Base-by-base conservation (phyloP, 768 basidiomycete genomes). In the Daedalea quercina region DNA sequence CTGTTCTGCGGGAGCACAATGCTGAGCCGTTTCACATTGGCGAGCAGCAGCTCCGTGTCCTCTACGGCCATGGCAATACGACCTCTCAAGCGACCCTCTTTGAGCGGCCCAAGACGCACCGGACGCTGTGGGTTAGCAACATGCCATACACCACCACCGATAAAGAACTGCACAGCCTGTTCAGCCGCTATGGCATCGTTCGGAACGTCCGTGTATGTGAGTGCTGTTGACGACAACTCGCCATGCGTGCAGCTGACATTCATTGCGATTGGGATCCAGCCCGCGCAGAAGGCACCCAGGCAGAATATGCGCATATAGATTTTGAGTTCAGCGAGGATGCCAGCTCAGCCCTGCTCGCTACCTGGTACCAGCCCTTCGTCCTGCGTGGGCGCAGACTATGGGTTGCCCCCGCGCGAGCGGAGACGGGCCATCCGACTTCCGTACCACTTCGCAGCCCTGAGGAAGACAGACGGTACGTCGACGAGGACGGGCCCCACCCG, bases 291-390 rank as follows among this genome's bases (percentile, higher is more conserved):
- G 9, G 23, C 19, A 3, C 13, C n/a, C n/a, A n/a, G n/a, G 20
- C 25, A 35, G 40, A 11, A 8, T 43, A 22, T 26, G 50, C 50
- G 12, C 50, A 51, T 51, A 25, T 51, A 33, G 50, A 51, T 15
- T 43, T 51, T 19, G 50, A 41, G 28, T 20, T 12, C 9, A 12
- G 26, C 6, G 41, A 51, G n/a, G 50, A 51, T 19, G 41, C 50
- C 33, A 22, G 19, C 15, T 17, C 40, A 7, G 25, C 43, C 9
- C 3, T 51, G 17, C 22, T 25, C 6, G 20, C 13, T 9, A 9
- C 23, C 15, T 26, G 25, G n/a, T 9, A 15, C 9, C 19, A 43
- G 15, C 40, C 3, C 19, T 34, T 51, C 28, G 17, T 8, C 40
- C 50, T 51, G 3, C 11, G 37, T 13, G 12, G 24, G 9, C 50